Evolutionary conservation across 2,329 filamentous ascomycete genomes (phyloP).

Genomic region (Teratosphaeria zuluensis): DNA sequence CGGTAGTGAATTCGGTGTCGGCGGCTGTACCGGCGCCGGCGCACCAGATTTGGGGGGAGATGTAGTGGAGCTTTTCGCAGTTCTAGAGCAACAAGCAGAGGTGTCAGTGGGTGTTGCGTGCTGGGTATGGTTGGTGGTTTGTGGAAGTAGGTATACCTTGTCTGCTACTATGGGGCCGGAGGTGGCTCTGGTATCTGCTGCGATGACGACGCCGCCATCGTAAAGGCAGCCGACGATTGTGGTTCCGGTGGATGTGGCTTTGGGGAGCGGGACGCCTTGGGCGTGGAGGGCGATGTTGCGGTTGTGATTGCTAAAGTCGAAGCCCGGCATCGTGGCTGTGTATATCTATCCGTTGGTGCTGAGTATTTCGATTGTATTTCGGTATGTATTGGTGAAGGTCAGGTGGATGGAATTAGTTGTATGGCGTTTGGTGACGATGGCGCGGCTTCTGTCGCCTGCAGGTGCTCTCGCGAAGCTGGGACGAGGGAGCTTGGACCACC

Average conservation of each 20-base stretch:
- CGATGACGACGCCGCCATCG: constrained; percentile 95
- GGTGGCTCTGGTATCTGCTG: constrained; percentile 94
- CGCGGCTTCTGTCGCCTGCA: neutral
- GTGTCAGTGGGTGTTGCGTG: neutral
- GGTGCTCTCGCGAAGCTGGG: neutral
- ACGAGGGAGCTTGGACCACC: neutral
- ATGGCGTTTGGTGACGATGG: neutral
- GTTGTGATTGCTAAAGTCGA: constrained; percentile 91
- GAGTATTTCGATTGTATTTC: neutral
- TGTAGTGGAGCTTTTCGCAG: constrained; percentile 99
- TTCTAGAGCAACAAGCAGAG: constrained; percentile 45
- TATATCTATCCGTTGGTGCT: neutral
- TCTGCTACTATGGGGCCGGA: constrained; percentile 97
- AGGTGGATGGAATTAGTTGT: neutral
- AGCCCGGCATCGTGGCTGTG: constrained; percentile 6
- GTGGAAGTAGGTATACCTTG: constrained; percentile 50
- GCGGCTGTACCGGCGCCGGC: constrained; percentile 94
- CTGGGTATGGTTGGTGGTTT: neutral
- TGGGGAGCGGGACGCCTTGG: constrained; percentile 85
- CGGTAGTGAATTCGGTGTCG: constrained; percentile 97
- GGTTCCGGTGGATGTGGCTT: constrained; percentile 96
- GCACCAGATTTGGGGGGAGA: constrained; percentile 97
- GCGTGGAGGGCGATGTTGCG: constrained; percentile 94
- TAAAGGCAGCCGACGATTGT: constrained; percentile 97
- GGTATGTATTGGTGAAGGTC: neutral